Base-by-base conservation (phyloP, 2,329 filamentous ascomycete genomes). In the Tolypocladium nubicola region DNA sequence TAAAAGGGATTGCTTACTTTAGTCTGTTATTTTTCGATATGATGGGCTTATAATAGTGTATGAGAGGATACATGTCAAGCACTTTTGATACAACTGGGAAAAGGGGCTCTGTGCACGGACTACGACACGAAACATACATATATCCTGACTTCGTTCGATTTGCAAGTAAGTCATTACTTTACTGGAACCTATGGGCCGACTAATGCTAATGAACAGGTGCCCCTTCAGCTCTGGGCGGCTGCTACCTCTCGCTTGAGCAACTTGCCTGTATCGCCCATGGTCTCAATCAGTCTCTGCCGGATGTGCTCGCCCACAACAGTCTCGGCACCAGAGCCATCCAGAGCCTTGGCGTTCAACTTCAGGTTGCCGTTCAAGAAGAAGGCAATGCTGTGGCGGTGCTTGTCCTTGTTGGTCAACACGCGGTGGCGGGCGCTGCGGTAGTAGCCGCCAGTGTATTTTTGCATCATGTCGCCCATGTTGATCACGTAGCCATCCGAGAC, bases 391-490 rank as follows among this genome's bases (percentile, higher is more conserved):
- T 67, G 64, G 10, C 66, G 61, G 55, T 68, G 63, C 39, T 61
- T 62, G 19, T 58, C 59, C 26, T 61, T 59, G 2, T 60, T 63
- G 33, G 63, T 68, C 16, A 68, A 55, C n/a, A 70, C 67, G 13
- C 68, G 61, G 58, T 70, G 68, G 21, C 63, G 60, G n/a, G 67
- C 67, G 57, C 67, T 69, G 47, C 64, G 63, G 52, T 69, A 70
- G 54, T 65, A 66, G 10, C 67, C 67, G 1, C 59, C 63, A 0
- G 67, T 69, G 56, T 61, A 70, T 45, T 64, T 65, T 61, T 70
- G 61, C 60, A 73, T 64, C 65, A 73, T 66, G 56, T 73, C 70
- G 6, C 71, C 71, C 38, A 72, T 67, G 49, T 74, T 73, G 57
- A 73, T 68, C 8, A 74, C 70, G 52, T 67, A 73, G 9, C 66